Base-by-base conservation (phyloP, 495 filamentous ascomycete genomes). In the Xylaria curta region DNA sequence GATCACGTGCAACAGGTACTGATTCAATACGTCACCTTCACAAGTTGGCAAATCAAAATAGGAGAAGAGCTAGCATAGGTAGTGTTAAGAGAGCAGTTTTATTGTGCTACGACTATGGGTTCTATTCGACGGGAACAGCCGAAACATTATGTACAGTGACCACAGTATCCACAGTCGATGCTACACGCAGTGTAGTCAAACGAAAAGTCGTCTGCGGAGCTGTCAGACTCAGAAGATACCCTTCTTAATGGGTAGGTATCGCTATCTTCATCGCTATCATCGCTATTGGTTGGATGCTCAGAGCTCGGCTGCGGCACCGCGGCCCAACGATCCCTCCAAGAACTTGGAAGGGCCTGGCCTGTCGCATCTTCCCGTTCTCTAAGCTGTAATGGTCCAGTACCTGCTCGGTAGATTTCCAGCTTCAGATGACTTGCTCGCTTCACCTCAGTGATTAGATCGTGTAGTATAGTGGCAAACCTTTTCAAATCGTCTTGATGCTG, bases 151-250 rank as follows among this genome's bases (percentile, higher is more conserved):
- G 58, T 66, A 74, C 74, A 78, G n/a, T 51, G 73, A 56, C 84
- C 84, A 68, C 84, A 86, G 63, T 86, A 83, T 9, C 81, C 84
- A 72, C 83, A 86, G 1, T 66, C 72, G 9, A 79, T 70, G 38
- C 78, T 70, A 68, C 84, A 85, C 31, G 81, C 81, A 26, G 82
- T 84, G 64, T 77, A 85, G 69, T 86, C 84, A 54, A 79, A 70
- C 33, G 72, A 70, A 24, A 76, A 78, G 24, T 76, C 76, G 54
- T 81, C 78, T 31, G 72, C 78, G 46, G 42, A 68, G 21, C 36
- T 63, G 47, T 76, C 67, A 31, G 58, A 76, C 64, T 46, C 58
- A 28, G 72, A 72, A 42, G 56, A 54, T 4, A 46, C 56, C 42
- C 69, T 66, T 24, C 24, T 28, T 10, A 51, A 59, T 10, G 40